phyloP scores from a whole-genome alignment of 1,139 yeast genomes.

The Nakaseomyces sp. region DNA sequence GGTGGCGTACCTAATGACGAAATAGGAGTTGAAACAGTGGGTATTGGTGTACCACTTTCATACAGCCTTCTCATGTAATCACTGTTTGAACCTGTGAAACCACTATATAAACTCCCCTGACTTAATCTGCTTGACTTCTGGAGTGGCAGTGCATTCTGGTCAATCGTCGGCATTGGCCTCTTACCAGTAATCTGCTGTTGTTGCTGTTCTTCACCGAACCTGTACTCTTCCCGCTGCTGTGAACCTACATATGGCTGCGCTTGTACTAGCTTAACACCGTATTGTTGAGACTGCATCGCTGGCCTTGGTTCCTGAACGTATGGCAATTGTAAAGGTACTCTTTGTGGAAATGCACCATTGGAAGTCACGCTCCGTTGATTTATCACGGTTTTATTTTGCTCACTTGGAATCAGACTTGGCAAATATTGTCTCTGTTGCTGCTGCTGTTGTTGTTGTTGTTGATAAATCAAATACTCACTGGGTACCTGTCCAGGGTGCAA shows the following conservation, averaged over 20 bases:
- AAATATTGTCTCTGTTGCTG: background rate
- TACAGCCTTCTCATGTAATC: background rate
- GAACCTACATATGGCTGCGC: background rate
- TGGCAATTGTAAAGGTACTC: background rate
- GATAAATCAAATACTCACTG: background rate
- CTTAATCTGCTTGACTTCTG: background rate
- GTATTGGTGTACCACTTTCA: background rate
- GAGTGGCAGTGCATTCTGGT: background rate
- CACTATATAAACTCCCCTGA: background rate
- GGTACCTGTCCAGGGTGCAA: background rate
- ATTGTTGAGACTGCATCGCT: background rate
- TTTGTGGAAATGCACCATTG: background rate
- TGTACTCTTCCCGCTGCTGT: background rate
- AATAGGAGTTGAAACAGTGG: background rate
- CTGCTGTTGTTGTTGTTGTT: conserved; percentile 3
- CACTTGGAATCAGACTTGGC: background rate
- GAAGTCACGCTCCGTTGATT: background rate
- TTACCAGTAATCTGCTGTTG: background rate
- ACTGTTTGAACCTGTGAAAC: background rate
- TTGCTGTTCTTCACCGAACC: background rate
- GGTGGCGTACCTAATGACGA: background rate
- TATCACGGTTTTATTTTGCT: background rate
- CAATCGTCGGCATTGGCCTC: background rate
- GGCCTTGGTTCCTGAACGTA: background rate
- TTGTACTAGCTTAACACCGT: background rate